phyloP scores from a whole-genome alignment of 371 early-diverging fungal species.

The Actinomortierella ambigua region DNA sequence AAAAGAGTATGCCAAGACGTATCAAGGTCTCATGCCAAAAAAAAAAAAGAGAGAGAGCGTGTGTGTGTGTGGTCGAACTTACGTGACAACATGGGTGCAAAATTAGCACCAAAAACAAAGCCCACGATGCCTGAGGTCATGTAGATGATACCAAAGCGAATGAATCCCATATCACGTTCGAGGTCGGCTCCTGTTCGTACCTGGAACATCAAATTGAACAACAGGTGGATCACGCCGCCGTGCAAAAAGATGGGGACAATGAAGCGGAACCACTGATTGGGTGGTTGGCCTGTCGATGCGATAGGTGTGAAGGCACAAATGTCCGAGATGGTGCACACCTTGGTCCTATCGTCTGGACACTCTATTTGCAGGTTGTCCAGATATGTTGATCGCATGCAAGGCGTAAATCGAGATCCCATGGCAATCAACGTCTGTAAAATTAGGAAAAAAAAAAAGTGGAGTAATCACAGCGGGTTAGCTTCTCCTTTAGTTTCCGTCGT shows the following conservation, averaged over 20 bases:
- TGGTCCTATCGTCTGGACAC: conserved; percentile 43
- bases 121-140: conserved; percentile 79
- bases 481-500: too few species aligned
- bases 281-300: conserved; percentile 31
- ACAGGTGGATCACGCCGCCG: conserved; percentile 80
- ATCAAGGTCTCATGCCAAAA: conserved; percentile 3
- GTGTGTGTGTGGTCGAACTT: conserved; percentile 16
- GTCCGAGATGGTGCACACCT: conserved; percentile 53
- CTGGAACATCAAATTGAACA: conserved; percentile 80
- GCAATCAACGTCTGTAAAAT: conserved; percentile 53
- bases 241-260: conserved; percentile 87
- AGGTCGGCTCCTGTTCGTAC: conserved; percentile 72
- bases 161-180: conserved; percentile 79
- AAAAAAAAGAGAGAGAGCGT: conserved; percentile 6
- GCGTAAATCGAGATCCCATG: conserved; percentile 64
- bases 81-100: conserved; percentile 58
- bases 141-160: conserved; percentile 76
- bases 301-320: conserved; percentile 63
- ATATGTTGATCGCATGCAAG: conserved; percentile 61
- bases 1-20: neutral
- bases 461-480: too few species aligned
- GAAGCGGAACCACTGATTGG: conserved; percentile 84
- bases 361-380: conserved; percentile 21
- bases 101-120: conserved; percentile 80
- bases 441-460: conserved; percentile 1